Evolutionary conservation across 140 eudicot genomes (phyloP), one percentile per base, ranked within the genome.

Genomic region (Ambrosia hybrid): DNA sequence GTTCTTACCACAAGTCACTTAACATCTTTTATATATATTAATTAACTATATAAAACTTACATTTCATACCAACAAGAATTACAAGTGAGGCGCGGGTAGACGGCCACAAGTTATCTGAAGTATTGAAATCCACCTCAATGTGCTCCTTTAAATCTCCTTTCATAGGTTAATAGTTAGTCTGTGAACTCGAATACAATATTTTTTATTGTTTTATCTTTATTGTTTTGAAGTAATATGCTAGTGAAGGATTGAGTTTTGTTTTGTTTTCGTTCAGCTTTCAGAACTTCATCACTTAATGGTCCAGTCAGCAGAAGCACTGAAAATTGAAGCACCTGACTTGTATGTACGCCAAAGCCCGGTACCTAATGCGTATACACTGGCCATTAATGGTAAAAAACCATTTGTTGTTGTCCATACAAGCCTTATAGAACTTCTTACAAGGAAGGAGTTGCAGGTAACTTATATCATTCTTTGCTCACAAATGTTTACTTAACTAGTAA

Each of bases 381-480:
- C 98, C 66, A 65, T 93, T 59, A 87, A 81, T 73, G 98, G 98
- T 60, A 93, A 85, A 81, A 93, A 84, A 68, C 97, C 98, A 13
- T 93, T 93, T 80, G 88, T 93, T 39, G 98, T 93, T 73, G 93
- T 93, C 75, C 98, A 93, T 74, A 93, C 98, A 51, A 93, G 97
- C 76, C 91, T 93, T 65, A 84, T 93, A 62, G 98, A 93, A 86
- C 98, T 93, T 71, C 83, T 93, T 59, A 80, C 96, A 9, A 84
- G 91, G 67, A 93, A 90, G 75, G 98, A 93, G 78, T 83, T 93
- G 82, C 98, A 93, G 98, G 98, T 93, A 57, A 72, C 37, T 71
- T 49, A 36, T 17, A 1, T 14, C 33, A 36, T 72, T 53, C 6
- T 64, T 30, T 33, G 7, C 49, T 65, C 59, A 6, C 51, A 72